Base-by-base conservation (phyloP, 139 green algal genomes). In the Coccomyxa sp. region DNA sequence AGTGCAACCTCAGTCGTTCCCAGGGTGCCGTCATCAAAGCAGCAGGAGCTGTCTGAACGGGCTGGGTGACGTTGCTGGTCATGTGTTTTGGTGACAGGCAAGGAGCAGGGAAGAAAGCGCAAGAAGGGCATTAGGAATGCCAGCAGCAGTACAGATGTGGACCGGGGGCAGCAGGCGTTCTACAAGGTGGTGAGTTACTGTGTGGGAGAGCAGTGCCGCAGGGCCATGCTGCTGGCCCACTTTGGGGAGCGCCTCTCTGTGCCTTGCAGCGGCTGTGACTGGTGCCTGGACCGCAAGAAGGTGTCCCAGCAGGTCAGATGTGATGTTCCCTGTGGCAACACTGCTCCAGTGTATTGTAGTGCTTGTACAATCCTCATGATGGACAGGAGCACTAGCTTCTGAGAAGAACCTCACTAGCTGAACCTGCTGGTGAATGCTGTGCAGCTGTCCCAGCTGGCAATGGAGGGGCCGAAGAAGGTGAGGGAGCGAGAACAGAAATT, bases 161-260 rank as follows among this genome's bases (percentile, higher is more conserved):
- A 59, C 27, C 21, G 16, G 31, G 10, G 30, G 10, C 23, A 7
- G 38, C 38, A 51, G 38, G 38, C 23, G 12, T 45, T 21, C 16
- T 71, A 45, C 77, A 81, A 68, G 10, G 27, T 77, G 71, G 27
- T 77, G 71, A 32, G 82, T 86, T 94, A 88, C 83, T 90, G 85
- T 51, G 74, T 75, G 4, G 59, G 27, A 4, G 25, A 81, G 25
- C 12, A 63, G 51, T 95, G 92, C 87, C 85, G 92, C 10, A 84
- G 92, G 10, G 81, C 84, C 0, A 77, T 79, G 16, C 80, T 95
- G 77, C 88, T 95, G 74, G 60, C 21, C 0, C 88, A 95, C 82
- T 95, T 95, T 82, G 92, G 89, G 11, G 92, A 95, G 86, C 14
- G n/a, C 14, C 67, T 85, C 9, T 18, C 71, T 0, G 83, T 80